Conservation (phyloP, 192 early-diverging fungal species). For the Chytriomyces confervae region DNA sequence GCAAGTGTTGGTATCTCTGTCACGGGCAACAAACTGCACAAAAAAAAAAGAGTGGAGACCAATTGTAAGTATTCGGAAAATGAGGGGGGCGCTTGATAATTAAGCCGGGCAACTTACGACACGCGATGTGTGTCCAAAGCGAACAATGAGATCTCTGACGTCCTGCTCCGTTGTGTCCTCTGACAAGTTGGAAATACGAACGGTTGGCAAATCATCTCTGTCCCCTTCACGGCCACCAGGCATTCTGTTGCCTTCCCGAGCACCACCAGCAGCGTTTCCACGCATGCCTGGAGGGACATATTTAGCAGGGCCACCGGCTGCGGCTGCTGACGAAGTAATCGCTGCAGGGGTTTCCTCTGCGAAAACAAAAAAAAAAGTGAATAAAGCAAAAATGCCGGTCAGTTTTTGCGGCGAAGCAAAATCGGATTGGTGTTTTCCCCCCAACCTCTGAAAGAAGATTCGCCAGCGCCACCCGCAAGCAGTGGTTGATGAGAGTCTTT, state of each 20-base stretch:
- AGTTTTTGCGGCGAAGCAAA: not conserved
- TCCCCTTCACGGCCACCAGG: conserved; percentile 18
- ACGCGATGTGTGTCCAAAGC: conserved; percentile 83
- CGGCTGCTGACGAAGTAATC: not conserved
- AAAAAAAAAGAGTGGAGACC: not conserved
- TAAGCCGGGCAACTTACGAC: conserved; percentile 48
- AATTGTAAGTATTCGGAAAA: conserved; percentile 1
- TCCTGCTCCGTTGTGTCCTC: conserved; percentile 91
- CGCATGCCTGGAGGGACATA: conserved; percentile 92
- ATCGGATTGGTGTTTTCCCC: not conserved
- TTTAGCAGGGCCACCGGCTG: conserved; percentile 54
- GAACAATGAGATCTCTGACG: conserved; percentile 83
- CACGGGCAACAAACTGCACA: conserved; percentile 75
- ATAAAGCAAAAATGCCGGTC: not conserved
- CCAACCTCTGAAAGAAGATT: conserved; percentile 2
- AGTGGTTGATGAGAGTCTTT: conserved; percentile 89
- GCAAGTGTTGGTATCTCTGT: conserved; percentile 83
- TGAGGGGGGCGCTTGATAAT: not conserved
- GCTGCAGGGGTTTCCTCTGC: conserved; percentile 3
- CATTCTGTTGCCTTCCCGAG: conserved; percentile 31
- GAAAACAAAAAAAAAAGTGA: not conserved
- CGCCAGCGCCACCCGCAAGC: conserved; percentile 45
- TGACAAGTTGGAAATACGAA: conserved; percentile 96
- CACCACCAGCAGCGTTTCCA: conserved; percentile 55
- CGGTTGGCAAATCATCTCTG: conserved; percentile 58